These are phyloP conservation scores for Arachnomyces sp. DNA, from an alignment of 2,329 filamentous ascomycete genomes.

Conservation along the genomic window DNA sequence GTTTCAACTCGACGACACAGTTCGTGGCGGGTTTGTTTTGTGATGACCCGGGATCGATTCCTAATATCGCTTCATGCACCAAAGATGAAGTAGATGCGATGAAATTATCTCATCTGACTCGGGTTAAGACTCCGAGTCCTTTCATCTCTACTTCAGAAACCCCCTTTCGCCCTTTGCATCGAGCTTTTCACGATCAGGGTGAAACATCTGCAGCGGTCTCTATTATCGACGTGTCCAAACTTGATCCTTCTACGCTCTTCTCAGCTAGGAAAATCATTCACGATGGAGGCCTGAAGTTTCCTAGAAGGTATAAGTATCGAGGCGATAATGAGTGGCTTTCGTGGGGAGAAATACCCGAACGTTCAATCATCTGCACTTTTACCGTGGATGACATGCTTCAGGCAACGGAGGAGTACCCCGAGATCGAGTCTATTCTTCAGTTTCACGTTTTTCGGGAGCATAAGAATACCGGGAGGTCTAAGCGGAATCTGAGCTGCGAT, in stretches of 20 bases:
- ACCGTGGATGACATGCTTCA: constrained; percentile 16
- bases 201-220: constrained; percentile 20
- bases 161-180: constrained; percentile 24
- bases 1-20: constrained; percentile 19
- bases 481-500: constrained; percentile 9
- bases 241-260: constrained; percentile 17
- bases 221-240: constrained; percentile 23
- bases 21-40: constrained; percentile 24
- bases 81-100: constrained; percentile 14
- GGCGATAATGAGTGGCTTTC: constrained; percentile 26
- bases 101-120: constrained; percentile 20
- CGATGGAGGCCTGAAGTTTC: constrained; percentile 6
- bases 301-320: constrained; percentile 17
- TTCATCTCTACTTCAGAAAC: constrained; percentile 27
- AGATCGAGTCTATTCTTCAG: constrained; percentile 22
- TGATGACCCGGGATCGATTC: constrained; percentile 5
- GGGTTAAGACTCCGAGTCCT: constrained; percentile 15
- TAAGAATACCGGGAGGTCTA: constrained; percentile 3
- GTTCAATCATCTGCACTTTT: constrained; percentile 24
- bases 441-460: constrained; percentile 12
- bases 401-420: constrained; percentile 10
- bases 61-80: constrained; percentile 9
- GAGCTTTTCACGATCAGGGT: constrained; percentile 19
- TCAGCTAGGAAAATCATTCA: constrained; percentile 18
- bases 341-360: constrained; percentile 22